Evolutionary conservation across 495 filamentous ascomycete species (phyloP), one percentile per base, ranked within the genome.

Genomic region (Penicillium parvum): DNA sequence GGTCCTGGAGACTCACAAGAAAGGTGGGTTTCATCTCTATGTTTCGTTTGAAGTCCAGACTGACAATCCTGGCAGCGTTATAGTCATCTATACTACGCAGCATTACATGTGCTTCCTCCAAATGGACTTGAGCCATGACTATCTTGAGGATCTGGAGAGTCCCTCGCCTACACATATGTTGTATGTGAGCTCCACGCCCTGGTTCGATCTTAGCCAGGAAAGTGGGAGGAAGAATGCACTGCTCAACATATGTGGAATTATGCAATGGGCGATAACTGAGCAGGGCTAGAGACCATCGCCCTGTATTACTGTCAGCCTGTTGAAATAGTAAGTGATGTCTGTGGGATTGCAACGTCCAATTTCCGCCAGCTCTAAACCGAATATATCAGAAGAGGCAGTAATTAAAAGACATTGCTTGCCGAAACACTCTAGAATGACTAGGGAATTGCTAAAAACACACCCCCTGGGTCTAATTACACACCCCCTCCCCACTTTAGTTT

Each of bases 101-200:
- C 47, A 57, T 21, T 53, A 48, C 19, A 43, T 53, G 23, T 51
- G 50, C 46, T 57, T 57, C 26, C 50, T 57, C 7, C 26, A 57
- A 11, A 39, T 57, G 3, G 40, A 50, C 0, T 41, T 57, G 5
- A 45, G 30, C 12, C 40, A 47, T 23, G 40, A 48, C 3, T 53
- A 53, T 36, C 12, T 57, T 8, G 4, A 3, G 7, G 44, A 49
- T 26, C 43, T 56, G 11, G 53, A 49, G 8, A 19, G 3, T 15
- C 2, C 14, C 10, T 3, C 44, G 3, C 44, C 47, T 27, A 17
- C 5, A 4, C 1, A 5, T n/a, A 39, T 51, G 5, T 11, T 47
- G 14, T 30, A 49, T 47, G 46, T 55, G 7, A 49, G 10, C 32
- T 42, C 40, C 9, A 52, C 48, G 5, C 48, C 40, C 5, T 56